phyloP scores from a whole-genome alignment of 1,284 basidiomycete species.

The Tilletia walkeri region DNA sequence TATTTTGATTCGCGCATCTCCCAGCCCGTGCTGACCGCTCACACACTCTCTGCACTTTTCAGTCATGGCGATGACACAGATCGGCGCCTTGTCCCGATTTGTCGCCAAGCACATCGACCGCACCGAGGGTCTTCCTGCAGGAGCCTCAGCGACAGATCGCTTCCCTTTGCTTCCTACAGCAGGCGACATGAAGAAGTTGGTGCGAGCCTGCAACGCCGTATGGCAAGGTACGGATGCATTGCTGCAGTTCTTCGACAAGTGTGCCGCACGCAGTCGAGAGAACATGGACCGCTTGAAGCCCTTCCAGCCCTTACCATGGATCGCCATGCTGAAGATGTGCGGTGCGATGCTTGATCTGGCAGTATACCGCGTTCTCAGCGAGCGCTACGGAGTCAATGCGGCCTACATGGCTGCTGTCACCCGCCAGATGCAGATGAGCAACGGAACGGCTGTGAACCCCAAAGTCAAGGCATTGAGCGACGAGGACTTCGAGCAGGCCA shows the following conservation, averaged over 20 bases:
- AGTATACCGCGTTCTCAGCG: slow-evolving; percentile 39
- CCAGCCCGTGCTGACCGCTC: not conserved
- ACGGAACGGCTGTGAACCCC: slow-evolving; percentile 4
- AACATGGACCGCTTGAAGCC: slow-evolving; percentile 42
- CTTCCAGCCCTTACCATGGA: slow-evolving; percentile 43
- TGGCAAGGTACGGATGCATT: slow-evolving; percentile 48
- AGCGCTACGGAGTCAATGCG: slow-evolving; percentile 33
- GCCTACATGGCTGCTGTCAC: slow-evolving; percentile 32
- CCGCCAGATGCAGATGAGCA: slow-evolving; percentile 12
- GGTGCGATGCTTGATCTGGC: slow-evolving; percentile 38
- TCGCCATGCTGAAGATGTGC: slow-evolving; percentile 39
- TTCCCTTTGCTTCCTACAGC: slow-evolving; percentile 27
- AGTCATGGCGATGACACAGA: slow-evolving; percentile 45
- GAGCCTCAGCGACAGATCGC: slow-evolving; percentile 16
- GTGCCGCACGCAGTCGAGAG: slow-evolving; percentile 35
- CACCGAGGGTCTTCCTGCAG: slow-evolving; percentile 1
- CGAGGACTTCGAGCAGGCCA: slow-evolving; percentile 32
- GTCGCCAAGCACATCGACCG: slow-evolving; percentile 38
- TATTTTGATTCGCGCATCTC: not conserved
- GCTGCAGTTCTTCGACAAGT: slow-evolving; percentile 47
- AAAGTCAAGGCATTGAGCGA: not conserved
- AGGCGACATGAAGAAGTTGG: slow-evolving; percentile 41
- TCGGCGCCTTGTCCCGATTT: slow-evolving; percentile 46
- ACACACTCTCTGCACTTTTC: not conserved
- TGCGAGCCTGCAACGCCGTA: slow-evolving; percentile 37